These are phyloP conservation scores for Trichoderma arundinaceum DNA, from an alignment of 2,329 filamentous ascomycete genomes.

Conservation along the genomic window DNA sequence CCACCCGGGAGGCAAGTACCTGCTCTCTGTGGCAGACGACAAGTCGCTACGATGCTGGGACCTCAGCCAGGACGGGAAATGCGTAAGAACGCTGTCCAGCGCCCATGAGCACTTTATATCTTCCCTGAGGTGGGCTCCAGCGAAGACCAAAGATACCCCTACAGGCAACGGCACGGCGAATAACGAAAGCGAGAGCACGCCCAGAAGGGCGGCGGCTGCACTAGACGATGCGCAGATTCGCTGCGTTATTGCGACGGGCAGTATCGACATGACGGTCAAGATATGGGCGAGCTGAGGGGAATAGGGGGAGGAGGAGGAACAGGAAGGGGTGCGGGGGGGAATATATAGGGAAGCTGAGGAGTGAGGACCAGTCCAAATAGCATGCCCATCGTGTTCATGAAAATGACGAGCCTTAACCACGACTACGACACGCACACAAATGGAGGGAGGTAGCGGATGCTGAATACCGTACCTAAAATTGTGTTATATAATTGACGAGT, in stretches of 20 bases:
- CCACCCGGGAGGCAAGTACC: slow-evolving; percentile 89
- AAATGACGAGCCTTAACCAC: slow-evolving; percentile 2
- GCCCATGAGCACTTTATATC: slow-evolving; percentile 84
- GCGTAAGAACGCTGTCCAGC: slow-evolving; percentile 79
- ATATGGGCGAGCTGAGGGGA: slow-evolving; percentile 68
- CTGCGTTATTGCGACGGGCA: slow-evolving; percentile 85
- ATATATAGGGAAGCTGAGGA: background rate
- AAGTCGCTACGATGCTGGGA: slow-evolving; percentile 96
- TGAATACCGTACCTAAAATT: slow-evolving; percentile 11
- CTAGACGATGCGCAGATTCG: slow-evolving; percentile 67
- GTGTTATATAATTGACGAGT: slow-evolving; percentile 28
- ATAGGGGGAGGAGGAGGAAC: background rate
- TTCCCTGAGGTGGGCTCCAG: slow-evolving; percentile 86
- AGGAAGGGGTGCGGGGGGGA: background rate
- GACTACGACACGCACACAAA: slow-evolving; percentile 4
- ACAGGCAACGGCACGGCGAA: slow-evolving; percentile 30
- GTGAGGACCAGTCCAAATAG: background rate
- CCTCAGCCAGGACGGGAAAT: slow-evolving; percentile 84
- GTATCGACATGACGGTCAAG: slow-evolving; percentile 79
- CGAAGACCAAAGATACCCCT: slow-evolving; percentile 38
- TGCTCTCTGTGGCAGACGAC: slow-evolving; percentile 85
- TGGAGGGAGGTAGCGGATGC: background rate
- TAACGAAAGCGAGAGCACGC: slow-evolving; percentile 44
- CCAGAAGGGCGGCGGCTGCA: slow-evolving; percentile 53
- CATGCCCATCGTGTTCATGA: slow-evolving; percentile 4